Base-by-base conservation (phyloP, 768 basidiomycete genomes). In the Lactarius indigo region DNA sequence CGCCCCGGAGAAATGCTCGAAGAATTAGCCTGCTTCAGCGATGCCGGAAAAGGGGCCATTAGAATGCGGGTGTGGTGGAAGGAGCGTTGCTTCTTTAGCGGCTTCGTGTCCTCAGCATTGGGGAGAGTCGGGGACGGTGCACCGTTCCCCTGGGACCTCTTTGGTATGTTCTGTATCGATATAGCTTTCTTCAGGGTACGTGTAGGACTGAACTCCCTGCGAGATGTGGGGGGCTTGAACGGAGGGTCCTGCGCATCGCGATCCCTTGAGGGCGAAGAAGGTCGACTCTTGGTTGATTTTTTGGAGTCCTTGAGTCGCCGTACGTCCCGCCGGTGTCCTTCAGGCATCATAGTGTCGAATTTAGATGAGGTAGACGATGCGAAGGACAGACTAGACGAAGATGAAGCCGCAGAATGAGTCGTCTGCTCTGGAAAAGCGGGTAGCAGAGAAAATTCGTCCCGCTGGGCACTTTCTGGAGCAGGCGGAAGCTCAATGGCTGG, bases 1-100 rank as follows among this genome's bases (percentile, higher is more conserved):
- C 57, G 61, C 7, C 47, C 52, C 10, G 61, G 57, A 35, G 68
- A 42, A 20, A 63, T 61, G 42, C 37, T 63, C 39, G 56, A 69
- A 17, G 75, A 73, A 33, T 69, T 72, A 18, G 71, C 47, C 56
- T 77, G 75, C 33, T 75, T 74, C 55, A 76, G 64, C 1, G 73
- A 70, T 5, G 65, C 31, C 30, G 76, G 83, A 13, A 87, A 73
- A 33, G 85, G 78, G 20, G 85, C 83, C n/a, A 86, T 74, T 42
- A 85, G 82, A 17, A 84, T 74, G 54, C 82, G 84, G 52, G 84
- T 77, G 70, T 84, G 82, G 73, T 87, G 83, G 69, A 87, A 88
- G n/a, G 85, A 87, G 42, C 83, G 84, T 73, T 87, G 86, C 73
- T 87, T 79, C 70, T 87, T 66, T 77, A 80, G 18, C 76, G 76